Evolutionary conservation across 2,329 filamentous ascomycete genomes (phyloP), one percentile per base, ranked within the genome.

Genomic region (Byssochlamys sp.): DNA sequence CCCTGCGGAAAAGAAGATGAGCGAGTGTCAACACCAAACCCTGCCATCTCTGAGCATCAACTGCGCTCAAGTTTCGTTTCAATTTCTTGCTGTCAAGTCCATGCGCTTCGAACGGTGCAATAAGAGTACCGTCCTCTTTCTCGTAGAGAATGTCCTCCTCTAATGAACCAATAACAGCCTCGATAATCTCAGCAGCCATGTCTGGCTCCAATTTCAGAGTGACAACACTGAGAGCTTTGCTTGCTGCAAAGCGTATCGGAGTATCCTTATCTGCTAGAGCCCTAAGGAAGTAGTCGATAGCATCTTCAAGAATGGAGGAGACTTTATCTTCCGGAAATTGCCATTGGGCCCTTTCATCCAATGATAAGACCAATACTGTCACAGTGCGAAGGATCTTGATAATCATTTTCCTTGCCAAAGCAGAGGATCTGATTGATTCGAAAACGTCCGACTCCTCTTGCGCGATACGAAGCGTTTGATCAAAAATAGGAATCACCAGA

Each of bases 141-240:
- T 83, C 79, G 65, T 77, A 71, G 80, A 84, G 62, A 71, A 90
- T 73, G 58, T 85, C 84, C 62, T 86, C 84, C 52, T 81, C 79
- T 60, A 86, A 76, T 11, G 78, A 81, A 10, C 87, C 88, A 29
- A 96, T 80, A 10, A 97, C 86, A 0, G 89, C 91, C 59, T 95
- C 89, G 11, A 96, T 86, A 10, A 99, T 87, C 67, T 97, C 88
- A 1, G 83, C 81, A 1, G 89, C 90, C 87, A 96, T 91, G 25
- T 87, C 87, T 0, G 83, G 74, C 51, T 91, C 84, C 6, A 99
- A 75, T 63, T 88, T 91, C 54, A 95, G 77, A 0, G 91, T 87
- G 62, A 97, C 85, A 55, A 95, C 82, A 71, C 91, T 95, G 51
- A 97, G 81, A 3, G 91, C 89, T 74, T 99, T 99, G 71, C 91